Conservation (phyloP, 805 yeast genomes). For the Ogataea paraovalis region DNA sequence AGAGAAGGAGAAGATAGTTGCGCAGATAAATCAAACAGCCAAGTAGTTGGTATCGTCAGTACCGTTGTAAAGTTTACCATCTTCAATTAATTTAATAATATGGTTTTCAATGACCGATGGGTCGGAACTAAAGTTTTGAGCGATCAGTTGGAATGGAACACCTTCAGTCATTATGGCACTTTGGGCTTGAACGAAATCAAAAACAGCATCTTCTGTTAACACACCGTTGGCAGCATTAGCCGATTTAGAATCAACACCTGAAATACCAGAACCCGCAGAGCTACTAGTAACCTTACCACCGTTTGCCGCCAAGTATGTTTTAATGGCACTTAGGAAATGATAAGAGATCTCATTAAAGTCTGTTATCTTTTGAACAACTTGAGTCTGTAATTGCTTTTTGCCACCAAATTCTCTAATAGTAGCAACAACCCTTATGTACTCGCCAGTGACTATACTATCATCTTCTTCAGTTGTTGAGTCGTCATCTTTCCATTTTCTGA, state of each 20-base stretch:
- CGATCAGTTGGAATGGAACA: slow-evolving; percentile 61
- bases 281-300: slow-evolving; percentile 34
- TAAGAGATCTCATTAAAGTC: slow-evolving; percentile 68
- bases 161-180: slow-evolving; percentile 66
- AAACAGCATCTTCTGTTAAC: slow-evolving; percentile 33
- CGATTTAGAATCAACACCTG: slow-evolving; percentile 21
- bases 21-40: slow-evolving; percentile 36
- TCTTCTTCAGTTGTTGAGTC: slow-evolving; percentile 14
- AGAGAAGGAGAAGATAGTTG: slow-evolving; percentile 6
- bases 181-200: slow-evolving; percentile 45
- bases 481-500: slow-evolving; percentile 61
- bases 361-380: slow-evolving; percentile 50
- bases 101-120: slow-evolving; percentile 45
- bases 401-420: slow-evolving; percentile 57
- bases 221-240: slow-evolving; percentile 25
- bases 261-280: slow-evolving; percentile 6
- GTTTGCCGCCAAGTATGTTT: slow-evolving; percentile 51
- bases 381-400: slow-evolving; percentile 61
- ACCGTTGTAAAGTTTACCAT: slow-evolving; percentile 66
- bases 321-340: slow-evolving; percentile 63
- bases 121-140: slow-evolving; percentile 50
- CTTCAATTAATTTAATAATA: slow-evolving; percentile 56
- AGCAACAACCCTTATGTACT: slow-evolving; percentile 59
- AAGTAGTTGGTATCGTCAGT: slow-evolving; percentile 61
- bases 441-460: slow-evolving; percentile 41